Evolutionary conservation across 805 yeast genomes (phyloP).

Genomic region (Lachancea fermentati): DNA sequence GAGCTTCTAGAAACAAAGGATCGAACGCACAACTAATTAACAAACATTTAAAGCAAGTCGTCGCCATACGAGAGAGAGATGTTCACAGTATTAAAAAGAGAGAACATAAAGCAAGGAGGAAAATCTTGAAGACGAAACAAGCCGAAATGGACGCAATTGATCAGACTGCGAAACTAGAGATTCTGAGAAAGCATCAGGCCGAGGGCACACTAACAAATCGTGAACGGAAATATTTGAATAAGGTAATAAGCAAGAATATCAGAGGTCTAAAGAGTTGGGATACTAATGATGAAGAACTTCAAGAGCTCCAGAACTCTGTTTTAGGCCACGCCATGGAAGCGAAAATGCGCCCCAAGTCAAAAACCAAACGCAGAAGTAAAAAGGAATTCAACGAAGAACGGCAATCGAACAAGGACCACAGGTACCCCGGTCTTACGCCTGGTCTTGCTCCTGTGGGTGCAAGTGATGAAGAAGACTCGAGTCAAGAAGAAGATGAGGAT

Average conservation of each 20-base stretch:
- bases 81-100: conserved; percentile 32
- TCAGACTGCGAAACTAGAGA: conserved; percentile 30
- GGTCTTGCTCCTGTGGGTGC: conserved; percentile 80
- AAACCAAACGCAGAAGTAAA: conserved; percentile 22
- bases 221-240: conserved; percentile 34
- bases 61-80: conserved; percentile 33
- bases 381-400: conserved; percentile 31
- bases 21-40: conserved; percentile 38
- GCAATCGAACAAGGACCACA: conserved; percentile 24
- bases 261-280: conserved; percentile 39
- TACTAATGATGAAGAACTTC: conserved; percentile 37
- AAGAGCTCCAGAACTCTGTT: conserved; percentile 39
- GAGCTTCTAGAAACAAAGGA: conserved; percentile 16
- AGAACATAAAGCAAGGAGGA: conserved; percentile 29
- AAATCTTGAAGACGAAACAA: conserved; percentile 20
- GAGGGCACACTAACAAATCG: conserved; percentile 29
- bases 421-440: conserved; percentile 66
- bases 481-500: conserved; percentile 20
- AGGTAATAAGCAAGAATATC: conserved; percentile 35
- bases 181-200: conserved; percentile 31
- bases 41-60: conserved; percentile 31
- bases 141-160: conserved; percentile 21
- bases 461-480: conserved; percentile 45
- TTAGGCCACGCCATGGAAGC: conserved; percentile 38
- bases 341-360: conserved; percentile 33